Evolutionary conservation across 78 protist species (phyloP), one percentile per base, ranked within the genome.

Genomic region (Salpingoeca rosetta): DNA sequence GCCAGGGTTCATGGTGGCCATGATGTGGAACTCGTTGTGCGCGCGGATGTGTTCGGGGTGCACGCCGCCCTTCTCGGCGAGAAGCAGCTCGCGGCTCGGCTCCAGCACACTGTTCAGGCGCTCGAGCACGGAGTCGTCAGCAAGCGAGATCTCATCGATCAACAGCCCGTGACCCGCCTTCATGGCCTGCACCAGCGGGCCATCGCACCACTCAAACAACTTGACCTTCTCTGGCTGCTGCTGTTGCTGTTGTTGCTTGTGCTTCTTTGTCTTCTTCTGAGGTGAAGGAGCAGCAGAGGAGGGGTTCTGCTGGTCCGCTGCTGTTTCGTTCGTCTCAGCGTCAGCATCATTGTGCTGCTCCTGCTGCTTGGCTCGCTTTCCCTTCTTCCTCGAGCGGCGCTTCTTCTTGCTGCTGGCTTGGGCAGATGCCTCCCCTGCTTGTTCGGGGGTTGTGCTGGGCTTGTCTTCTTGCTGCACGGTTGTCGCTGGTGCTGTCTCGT

Each of bases 1-100:
- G 37, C 98, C 98, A 0, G 99, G 99, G 83, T 98, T 98, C 99
- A 98, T 97, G 28, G 99, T 98, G 37, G 99, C 99, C 45, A 97
- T 24, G 1, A 99, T 75, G n/a, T 95, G 79, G 85, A 99, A 98
- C n/a, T 24, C 12, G 25, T 85, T 85, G 39, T 36, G 79, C 2
- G 95, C 95, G 0, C 3, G 26, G 11, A 94, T 44, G 10, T 80
- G 65, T 41, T 82, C 86, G 38, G 26, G 26, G 37, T 51, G 2
- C 26, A 40, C 86, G 7, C 90, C 92, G 44, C 86, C 93, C 74
- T 94, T 94, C 81, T 98, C 99, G 12, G 99, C 95, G 27, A 98
- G 85, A 0, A 90, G 84, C 27, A 98, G 84, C 35, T 86, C 44
- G 11, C 99, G 77, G 11, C 84, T 78, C 24, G 99, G 95, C 89